Evolutionary conservation across 441 rosid species (phyloP), one percentile per base, ranked within the genome.

Genomic region (Euphorbia corollata): DNA sequence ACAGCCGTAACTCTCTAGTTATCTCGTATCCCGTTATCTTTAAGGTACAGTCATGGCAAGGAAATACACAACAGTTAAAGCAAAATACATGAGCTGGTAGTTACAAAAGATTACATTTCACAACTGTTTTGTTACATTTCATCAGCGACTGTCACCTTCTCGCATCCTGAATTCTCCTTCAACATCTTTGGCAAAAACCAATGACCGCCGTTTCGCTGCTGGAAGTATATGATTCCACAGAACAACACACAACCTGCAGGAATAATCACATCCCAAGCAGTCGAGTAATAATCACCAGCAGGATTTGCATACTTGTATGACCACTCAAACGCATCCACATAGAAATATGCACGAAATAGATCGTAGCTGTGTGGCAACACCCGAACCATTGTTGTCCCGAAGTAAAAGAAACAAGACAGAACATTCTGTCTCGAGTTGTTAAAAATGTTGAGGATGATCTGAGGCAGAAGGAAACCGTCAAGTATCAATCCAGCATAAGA

Each of bases 391-490:
- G 92, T 87, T 67, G 77, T 82, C 61, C 97, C 97, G 0, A 75
- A 6, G 63, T 87, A 91, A 73, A 86, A 91, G 23, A 80, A 72
- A 53, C 69, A 60, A 57, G 96, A 79, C 22, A 93, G 91, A 59
- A 89, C 69, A 70, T 81, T 75, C 68, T 73, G 76, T 10, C 57
- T 77, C 0, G 88, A 76, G 80, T 79, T 80, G 48, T 78, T 73
- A 68, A 89, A 79, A 19, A 84, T 22, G 78, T 89, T 93, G 79
- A 91, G 78, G 60, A 91, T 61, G 71, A 94, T 81, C 74, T 89
- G 97, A 41, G 97, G 99, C 56, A 91, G 77, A 68, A 89, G 85
- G 84, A 86, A 91, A n/a, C 84, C 85, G 32, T 93, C 97, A 55
- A 87, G 81, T 66, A 91, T 60, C 71, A 91, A 76, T 16, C 99